Base-by-base conservation (phyloP, 2,329 filamentous ascomycete species). In the Monosporascus sp. region DNA sequence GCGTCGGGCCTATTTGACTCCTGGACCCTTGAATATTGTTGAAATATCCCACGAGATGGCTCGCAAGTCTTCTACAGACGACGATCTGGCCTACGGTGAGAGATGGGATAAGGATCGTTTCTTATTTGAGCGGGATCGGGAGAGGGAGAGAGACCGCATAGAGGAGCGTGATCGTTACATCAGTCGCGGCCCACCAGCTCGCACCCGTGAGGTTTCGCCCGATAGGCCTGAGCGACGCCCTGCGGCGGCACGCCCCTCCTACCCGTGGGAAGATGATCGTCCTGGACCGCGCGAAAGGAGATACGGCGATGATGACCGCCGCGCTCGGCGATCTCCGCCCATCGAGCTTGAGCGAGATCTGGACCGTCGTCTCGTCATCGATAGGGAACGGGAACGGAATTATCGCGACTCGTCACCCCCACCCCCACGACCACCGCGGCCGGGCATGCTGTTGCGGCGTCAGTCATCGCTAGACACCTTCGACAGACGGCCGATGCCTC, bases 401-500 rank as follows among this genome's bases (percentile, higher is more conserved):
- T 66, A 69, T 45, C 73, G 78, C 27, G 72, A 68, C 42, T 70
- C 78, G 5, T 78, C 81, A 9, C 80, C 79, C 3, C 72, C 81
- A 9, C 80, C 79, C 3, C 72, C 76, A 51, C 77, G 79, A 36
- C 80, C 76, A 51, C 77, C 79, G 34, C 80, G 88, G 46, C 91
- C 90, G 2, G 64, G 60, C 2, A 77, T 78, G 31, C 78, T 92
- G 57, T 65, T 94, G 49, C 83, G 92, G 53, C 83, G 92, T 44
- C 91, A 96, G 68, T 96, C 90, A 15, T 96, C 90, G 50, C 78
- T 96, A 39, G 92, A 96, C 68, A 96, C 89, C 0, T 96, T 90
- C 66, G 92, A 97, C 70, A 85, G 91, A 48, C 84, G 84, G 27
- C 86, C 89, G 1, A 65, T 71, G 3, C 71, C 71, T 8, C 66